These are phyloP conservation scores for Podaxis sp. DNA, from an alignment of 768 basidiomycete species.

Conservation along the genomic window DNA sequence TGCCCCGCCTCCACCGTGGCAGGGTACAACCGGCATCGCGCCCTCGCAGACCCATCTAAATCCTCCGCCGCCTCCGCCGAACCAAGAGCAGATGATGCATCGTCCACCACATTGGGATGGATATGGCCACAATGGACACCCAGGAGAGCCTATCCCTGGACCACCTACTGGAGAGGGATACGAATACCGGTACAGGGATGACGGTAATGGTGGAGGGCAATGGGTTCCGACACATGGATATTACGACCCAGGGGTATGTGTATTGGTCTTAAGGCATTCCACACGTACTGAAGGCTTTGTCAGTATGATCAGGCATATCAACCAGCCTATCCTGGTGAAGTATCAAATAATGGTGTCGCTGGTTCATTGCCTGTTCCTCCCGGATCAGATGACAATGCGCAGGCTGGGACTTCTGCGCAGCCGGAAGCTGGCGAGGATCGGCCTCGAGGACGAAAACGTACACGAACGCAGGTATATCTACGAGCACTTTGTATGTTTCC, in stretches of 20 bases:
- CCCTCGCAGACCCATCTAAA: constrained; percentile 65
- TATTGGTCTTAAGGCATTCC: not conserved
- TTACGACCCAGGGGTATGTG: constrained; percentile 55
- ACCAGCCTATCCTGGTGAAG: constrained; percentile 22
- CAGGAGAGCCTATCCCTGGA: constrained; percentile 47
- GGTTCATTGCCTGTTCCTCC: constrained; percentile 31
- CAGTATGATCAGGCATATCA: constrained; percentile 55
- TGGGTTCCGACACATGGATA: constrained; percentile 52
- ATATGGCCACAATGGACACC: constrained; percentile 31
- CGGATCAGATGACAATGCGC: constrained; percentile 16
- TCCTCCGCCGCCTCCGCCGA: constrained; percentile 38
- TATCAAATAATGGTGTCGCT: constrained; percentile 15
- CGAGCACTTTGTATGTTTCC: constrained; percentile 7
- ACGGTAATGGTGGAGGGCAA: constrained; percentile 36
- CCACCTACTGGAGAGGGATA: constrained; percentile 55
- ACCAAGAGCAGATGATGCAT: constrained; percentile 43
- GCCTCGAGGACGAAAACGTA: constrained; percentile 68
- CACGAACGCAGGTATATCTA: constrained; percentile 51
- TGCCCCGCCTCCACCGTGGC: constrained; percentile 61
- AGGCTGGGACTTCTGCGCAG: constrained; percentile 17
- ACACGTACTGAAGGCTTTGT: not conserved
- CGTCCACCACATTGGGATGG: constrained; percentile 58
- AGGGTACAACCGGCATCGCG: constrained; percentile 56
- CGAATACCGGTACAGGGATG: constrained; percentile 63
- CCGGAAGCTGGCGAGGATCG: constrained; percentile 32